These are phyloP conservation scores for Mimosa pudica DNA, from an alignment of 306 rosid genomes.

Conservation along the genomic window DNA sequence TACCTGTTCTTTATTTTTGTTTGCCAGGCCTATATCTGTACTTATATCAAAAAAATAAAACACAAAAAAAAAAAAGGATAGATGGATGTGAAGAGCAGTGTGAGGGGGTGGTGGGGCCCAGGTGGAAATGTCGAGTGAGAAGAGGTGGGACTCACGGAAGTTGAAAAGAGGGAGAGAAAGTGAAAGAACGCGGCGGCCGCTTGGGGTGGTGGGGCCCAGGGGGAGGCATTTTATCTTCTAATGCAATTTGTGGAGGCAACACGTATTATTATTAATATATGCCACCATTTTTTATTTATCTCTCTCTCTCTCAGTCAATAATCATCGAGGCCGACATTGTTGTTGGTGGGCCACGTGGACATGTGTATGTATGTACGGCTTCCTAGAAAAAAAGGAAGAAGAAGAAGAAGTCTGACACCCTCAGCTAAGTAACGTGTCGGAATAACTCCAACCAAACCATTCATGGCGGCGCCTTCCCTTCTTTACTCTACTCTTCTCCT, in stretches of 20 bases:
- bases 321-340: neutral
- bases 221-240: neutral
- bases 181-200: constrained; percentile 3
- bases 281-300: no score
- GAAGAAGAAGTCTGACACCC: no score
- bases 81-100: neutral
- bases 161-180: neutral
- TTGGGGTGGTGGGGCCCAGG: constrained; percentile 18
- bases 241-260: neutral
- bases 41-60: no score
- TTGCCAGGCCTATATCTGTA: no score
- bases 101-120: neutral
- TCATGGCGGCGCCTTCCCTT: neutral
- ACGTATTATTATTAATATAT: neutral
- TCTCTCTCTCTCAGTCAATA: no score
- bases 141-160: neutral
- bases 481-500: no score
- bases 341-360: neutral
- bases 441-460: neutral
- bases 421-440: neutral
- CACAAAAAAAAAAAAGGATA: no score
- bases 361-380: neutral
- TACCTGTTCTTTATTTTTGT: no score
- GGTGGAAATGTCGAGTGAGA: neutral
- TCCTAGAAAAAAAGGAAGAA: no score